Evolutionary conservation across 2,329 filamentous ascomycete genomes (phyloP).

Genomic region (Zymoseptoria brevis): DNA sequence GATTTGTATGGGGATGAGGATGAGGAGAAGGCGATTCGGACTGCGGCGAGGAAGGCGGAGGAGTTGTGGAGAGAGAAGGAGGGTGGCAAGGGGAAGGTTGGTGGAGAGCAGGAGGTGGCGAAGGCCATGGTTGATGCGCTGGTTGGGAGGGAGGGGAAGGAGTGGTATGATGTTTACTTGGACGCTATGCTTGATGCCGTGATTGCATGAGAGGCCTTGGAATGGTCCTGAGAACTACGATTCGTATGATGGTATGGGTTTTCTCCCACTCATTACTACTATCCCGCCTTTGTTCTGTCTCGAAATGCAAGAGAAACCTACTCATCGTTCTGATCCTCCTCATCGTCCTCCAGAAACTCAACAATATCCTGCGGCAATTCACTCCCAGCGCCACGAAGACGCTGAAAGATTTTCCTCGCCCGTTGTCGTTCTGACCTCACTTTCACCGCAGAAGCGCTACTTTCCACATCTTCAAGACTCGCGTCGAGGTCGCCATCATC

Average conservation of each 20-base stretch:
- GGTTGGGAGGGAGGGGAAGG: slow-evolving; percentile 10
- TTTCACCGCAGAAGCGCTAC: slow-evolving; percentile 4
- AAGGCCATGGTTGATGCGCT: slow-evolving; percentile 14
- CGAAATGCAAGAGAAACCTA: background rate
- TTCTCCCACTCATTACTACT: background rate
- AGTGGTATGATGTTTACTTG: slow-evolving; percentile 15
- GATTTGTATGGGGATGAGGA: slow-evolving; percentile 44
- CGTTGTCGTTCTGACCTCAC: slow-evolving; percentile 7
- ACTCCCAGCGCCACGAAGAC: slow-evolving; percentile 4
- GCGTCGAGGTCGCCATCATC: slow-evolving; percentile 4
- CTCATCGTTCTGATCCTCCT: slow-evolving; percentile 1
- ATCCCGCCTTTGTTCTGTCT: background rate
- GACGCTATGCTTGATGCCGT: slow-evolving; percentile 14
- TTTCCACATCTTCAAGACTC: slow-evolving; percentile 1
- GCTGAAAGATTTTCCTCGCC: slow-evolving; percentile 9
- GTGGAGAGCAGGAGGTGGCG: slow-evolving; percentile 1
- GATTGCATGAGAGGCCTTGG: slow-evolving; percentile 8
- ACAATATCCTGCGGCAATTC: slow-evolving; percentile 7
- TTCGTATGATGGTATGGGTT: background rate
- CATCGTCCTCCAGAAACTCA: slow-evolving; percentile 7
- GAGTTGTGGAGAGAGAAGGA: slow-evolving; percentile 39
- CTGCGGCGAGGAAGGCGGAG: slow-evolving; percentile 38
- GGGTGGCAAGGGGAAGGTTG: slow-evolving; percentile 1
- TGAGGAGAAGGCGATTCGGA: slow-evolving; percentile 35
- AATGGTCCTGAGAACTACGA: background rate